These are phyloP conservation scores for Ettlia oleoabundans DNA, from an alignment of 139 green algal species.

Conservation along the genomic window DNA sequence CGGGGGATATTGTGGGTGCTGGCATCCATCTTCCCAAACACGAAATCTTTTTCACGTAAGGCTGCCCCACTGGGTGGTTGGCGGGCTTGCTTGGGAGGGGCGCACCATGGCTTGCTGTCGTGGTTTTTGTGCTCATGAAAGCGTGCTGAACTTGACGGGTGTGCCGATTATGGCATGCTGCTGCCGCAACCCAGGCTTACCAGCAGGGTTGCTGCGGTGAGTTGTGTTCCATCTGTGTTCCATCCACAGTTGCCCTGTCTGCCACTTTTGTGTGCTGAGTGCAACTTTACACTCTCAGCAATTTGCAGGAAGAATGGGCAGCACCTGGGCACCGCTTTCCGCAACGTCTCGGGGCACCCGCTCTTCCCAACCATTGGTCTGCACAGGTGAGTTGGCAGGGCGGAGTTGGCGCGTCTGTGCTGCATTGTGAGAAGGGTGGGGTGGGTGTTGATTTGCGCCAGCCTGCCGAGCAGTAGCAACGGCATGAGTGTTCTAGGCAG, in stretches of 20 bases:
- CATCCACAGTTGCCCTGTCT: no score
- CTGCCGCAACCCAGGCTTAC: no score
- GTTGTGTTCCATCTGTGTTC: no score
- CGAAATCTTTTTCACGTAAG: conserved; percentile 96
- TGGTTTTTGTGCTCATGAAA: no score
- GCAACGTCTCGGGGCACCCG: conserved; percentile 49
- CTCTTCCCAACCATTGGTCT: conserved; percentile 88
- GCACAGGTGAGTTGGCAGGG: conserved; percentile 71
- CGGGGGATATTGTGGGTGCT: conserved; percentile 80
- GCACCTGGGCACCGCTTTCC: conserved; percentile 77
- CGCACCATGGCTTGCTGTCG: no score
- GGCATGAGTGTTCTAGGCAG: no score
- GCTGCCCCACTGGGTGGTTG: no score
- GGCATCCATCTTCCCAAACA: conserved; percentile 75
- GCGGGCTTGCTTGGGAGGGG: no score
- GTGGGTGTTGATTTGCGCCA: not conserved
- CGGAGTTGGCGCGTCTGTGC: conserved; percentile 40
- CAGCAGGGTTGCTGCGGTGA: no score
- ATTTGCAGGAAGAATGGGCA: conserved; percentile 84
- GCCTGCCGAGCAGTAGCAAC: no score
- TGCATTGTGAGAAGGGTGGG: not conserved
- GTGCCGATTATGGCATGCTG: not conserved
- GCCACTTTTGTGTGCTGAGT: no score
- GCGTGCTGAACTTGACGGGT: not conserved
- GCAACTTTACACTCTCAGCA: no score